Conservation (phyloP, 2,329 filamentous ascomycete genomes). For the Sporothrix luriei region DNA sequence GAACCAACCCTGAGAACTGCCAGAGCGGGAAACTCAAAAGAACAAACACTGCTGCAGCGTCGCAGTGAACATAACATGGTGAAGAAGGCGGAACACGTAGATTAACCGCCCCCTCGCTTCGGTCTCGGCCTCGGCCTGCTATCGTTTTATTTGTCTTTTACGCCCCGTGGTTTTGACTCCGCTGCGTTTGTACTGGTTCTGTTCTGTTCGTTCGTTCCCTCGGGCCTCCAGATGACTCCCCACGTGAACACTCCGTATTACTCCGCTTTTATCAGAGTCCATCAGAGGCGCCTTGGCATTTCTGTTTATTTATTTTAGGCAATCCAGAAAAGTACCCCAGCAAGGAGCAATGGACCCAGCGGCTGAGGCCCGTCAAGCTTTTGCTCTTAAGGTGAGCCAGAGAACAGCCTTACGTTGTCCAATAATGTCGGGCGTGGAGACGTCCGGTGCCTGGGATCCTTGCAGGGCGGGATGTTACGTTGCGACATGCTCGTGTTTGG, state of each 20-base stretch:
- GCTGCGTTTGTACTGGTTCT: not conserved
- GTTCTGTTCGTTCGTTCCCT: not conserved
- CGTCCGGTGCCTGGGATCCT: not conserved
- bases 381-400: not conserved
- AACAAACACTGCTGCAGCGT: not conserved
- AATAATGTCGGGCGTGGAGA: not conserved
- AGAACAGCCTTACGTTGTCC: not conserved
- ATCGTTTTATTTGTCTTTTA: not conserved
- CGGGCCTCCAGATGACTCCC: not conserved
- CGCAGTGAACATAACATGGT: not conserved
- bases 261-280: not conserved
- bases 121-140: not conserved
- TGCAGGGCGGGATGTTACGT: conserved; percentile 3
- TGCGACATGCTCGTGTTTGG: conserved; percentile 3
- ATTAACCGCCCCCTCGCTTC: conserved; percentile 10
- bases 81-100: not conserved
- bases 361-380: not conserved
- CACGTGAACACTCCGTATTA: not conserved
- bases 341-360: not conserved
- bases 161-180: not conserved
- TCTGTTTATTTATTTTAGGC: conserved; percentile 7
- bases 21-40: not conserved
- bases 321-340: not conserved
- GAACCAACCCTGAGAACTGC: not conserved
- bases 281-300: not conserved